These are phyloP conservation scores for Fonsecaea pugnacius DNA, from an alignment of 2,329 filamentous ascomycete genomes.

Conservation along the genomic window DNA sequence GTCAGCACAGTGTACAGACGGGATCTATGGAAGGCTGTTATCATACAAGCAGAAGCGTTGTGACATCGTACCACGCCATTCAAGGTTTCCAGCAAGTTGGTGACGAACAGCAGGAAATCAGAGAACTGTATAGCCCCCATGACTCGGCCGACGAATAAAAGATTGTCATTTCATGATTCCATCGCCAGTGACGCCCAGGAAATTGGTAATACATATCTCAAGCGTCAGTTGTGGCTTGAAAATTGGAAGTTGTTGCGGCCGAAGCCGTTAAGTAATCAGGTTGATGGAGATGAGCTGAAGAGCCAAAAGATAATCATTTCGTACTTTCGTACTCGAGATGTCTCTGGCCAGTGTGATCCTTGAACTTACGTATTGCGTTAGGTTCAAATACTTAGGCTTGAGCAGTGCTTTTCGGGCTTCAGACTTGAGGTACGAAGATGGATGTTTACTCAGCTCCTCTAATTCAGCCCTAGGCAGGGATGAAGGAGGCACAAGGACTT, in stretches of 20 bases:
- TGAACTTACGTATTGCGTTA: neutral
- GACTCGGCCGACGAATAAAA: neutral
- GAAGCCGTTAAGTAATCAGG: conserved; percentile 5
- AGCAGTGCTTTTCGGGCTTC: neutral
- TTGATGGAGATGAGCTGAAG: neutral
- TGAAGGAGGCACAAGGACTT: neutral
- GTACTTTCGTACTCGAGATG: neutral
- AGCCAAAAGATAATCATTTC: conserved; percentile 1
- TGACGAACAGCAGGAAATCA: neutral
- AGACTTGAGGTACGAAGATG: neutral
- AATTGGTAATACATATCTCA: neutral
- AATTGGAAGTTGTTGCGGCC: neutral
- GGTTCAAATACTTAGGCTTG: too few relatives aligned
- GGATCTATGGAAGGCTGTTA: neutral
- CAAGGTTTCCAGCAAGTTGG: neutral
- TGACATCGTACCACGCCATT: neutral
- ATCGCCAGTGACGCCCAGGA: neutral
- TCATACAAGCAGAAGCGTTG: neutral
- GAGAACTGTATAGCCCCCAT: neutral
- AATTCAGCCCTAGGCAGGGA: neutral
- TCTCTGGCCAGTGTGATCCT: neutral
- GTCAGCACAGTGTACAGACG: neutral
- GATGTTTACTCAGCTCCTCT: neutral
- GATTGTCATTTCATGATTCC: neutral
- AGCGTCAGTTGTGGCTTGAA: neutral